phyloP scores from a whole-genome alignment of 345 rosid species.

The Hirschfeldia incana region DNA sequence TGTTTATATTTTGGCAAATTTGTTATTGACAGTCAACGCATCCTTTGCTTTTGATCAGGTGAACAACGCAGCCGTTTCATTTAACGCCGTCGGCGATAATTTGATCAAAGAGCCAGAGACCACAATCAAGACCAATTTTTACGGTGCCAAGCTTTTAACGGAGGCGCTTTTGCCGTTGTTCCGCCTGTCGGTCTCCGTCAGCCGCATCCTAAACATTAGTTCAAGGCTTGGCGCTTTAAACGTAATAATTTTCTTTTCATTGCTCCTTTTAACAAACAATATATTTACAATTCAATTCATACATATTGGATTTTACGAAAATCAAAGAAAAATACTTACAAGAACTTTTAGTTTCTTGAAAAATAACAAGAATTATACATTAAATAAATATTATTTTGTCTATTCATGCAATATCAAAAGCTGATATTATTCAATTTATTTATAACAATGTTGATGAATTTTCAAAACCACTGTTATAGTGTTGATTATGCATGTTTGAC shows the following conservation, averaged over 20 bases:
- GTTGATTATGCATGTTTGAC: neutral
- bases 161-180: slow-evolving; percentile 70
- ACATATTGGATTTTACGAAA: neutral
- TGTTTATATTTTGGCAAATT: neutral
- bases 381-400: neutral
- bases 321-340: neutral
- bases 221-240: slow-evolving; percentile 77
- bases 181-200: slow-evolving; percentile 47
- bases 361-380: neutral
- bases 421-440: neutral
- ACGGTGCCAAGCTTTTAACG: slow-evolving; percentile 66
- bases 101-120: slow-evolving; percentile 68
- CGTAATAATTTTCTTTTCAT: slow-evolving; percentile 39
- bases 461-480: neutral
- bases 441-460: neutral
- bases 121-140: slow-evolving; percentile 66
- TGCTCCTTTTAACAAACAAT: neutral
- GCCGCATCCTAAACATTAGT: slow-evolving; percentile 73
- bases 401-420: neutral
- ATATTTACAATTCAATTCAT: neutral
- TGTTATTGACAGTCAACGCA: neutral
- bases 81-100: slow-evolving; percentile 63
- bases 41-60: slow-evolving; percentile 43
- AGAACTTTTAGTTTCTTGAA: neutral
- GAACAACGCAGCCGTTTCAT: slow-evolving; percentile 83